These are phyloP conservation scores for Penicillium sp. DNA, from an alignment of 2,329 filamentous ascomycete species.

Conservation along the genomic window DNA sequence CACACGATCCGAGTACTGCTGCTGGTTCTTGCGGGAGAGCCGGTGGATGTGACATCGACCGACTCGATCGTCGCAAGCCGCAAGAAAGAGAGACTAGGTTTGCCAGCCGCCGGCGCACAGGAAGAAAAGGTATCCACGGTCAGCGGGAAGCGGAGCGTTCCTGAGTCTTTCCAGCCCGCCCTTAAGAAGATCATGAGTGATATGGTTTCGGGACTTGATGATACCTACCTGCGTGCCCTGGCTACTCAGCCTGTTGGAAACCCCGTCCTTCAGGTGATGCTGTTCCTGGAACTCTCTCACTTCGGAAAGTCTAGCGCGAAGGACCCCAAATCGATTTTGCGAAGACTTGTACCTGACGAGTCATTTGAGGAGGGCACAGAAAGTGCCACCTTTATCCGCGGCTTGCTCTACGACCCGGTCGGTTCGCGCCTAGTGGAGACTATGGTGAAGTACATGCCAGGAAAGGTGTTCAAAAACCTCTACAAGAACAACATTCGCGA, in stretches of 20 bases:
- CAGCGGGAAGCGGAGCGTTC: slow-evolving; percentile 61
- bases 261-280: slow-evolving; percentile 83
- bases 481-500: slow-evolving; percentile 77
- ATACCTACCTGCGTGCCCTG: slow-evolving; percentile 75
- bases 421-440: slow-evolving; percentile 88
- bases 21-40: slow-evolving; percentile 78
- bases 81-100: slow-evolving; percentile 80
- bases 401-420: slow-evolving; percentile 83
- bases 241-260: slow-evolving; percentile 89
- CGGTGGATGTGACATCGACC: slow-evolving; percentile 67
- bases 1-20: slow-evolving; percentile 85
- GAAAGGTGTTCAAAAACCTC: slow-evolving; percentile 85
- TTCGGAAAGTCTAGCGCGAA: slow-evolving; percentile 66
- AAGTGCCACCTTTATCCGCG: slow-evolving; percentile 76
- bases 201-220: slow-evolving; percentile 71
- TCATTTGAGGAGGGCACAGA: slow-evolving; percentile 70
- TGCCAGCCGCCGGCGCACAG: slow-evolving; percentile 51
- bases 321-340: slow-evolving; percentile 67
- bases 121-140: slow-evolving; percentile 50
- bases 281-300: slow-evolving; percentile 79
- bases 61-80: slow-evolving; percentile 83
- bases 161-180: slow-evolving; percentile 72
- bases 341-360: slow-evolving; percentile 75
- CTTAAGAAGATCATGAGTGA: slow-evolving; percentile 79
- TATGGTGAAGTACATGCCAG: slow-evolving; percentile 75